Base-by-base conservation (phyloP, 2,329 filamentous ascomycete species). In the Pseudonectria buxi region DNA sequence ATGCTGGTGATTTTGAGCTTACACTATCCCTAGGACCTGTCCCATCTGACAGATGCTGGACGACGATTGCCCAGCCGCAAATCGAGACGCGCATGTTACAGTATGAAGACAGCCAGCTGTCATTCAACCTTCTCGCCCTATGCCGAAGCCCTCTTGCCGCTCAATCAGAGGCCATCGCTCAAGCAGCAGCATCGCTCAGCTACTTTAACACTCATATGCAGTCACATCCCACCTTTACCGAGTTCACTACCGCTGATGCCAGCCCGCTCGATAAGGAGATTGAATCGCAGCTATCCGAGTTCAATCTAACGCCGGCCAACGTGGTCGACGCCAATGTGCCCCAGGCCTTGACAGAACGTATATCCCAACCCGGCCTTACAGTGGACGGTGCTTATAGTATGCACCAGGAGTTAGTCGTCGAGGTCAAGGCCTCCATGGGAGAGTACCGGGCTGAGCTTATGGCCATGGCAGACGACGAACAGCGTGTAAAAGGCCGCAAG, bases 71-170 rank as follows among this genome's bases (percentile, higher is more conserved):
- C 1, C 71, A 70, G 33, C 73, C 76, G 1, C 72, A 80, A 7
- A 81, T 95, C 35, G 62, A 77, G 33, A 64, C 68, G 1, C 74
- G 83, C 29, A 90, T 94, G 72, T 60, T 69, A 7, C 71, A 76
- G 41, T 79, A 82, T 44, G 74, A 76, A 43, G 78, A 76, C 24
- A 76, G 71, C 10, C 71, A 78, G 34, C 71, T 86, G 22, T 74
- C 81, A n/a, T 94, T 87, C 62, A 88, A 78, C 44, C 74, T 94
- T 26, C 69, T 94, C 32, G 81, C 86, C 15, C 63, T 95, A 3
- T 83, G 82, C 43, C 73, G 75, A 38, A 83, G 81, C 38, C 80
- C 85, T 0, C 58, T 83, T 2, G 50, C 62, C 10, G 56, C 61
- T 3, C 62, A 79, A 10, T 67, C 54, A 39, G 73, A 40, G 57